Evolutionary conservation across 2,329 filamentous ascomycete species (phyloP).

Genomic region (Venturiaceae sp.): DNA sequence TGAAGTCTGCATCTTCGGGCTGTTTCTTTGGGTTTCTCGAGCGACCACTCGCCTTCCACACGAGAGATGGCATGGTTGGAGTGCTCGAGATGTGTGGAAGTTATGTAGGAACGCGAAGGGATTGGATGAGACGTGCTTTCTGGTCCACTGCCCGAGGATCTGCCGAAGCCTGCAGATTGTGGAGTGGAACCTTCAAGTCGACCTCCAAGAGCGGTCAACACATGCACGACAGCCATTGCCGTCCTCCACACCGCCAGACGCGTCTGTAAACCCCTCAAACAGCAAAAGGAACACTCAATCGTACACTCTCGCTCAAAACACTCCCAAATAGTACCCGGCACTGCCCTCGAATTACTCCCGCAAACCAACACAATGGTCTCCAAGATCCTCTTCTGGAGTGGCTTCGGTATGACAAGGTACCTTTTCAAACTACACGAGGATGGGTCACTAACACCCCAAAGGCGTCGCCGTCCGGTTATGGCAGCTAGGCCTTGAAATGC

Average conservation of each 20-base stretch:
- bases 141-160: no score
- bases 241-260: no score
- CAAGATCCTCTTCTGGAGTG: conserved; percentile 71
- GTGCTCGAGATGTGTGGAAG: neutral
- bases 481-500: conserved; percentile 98
- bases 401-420: conserved; percentile 91
- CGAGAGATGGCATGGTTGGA: conserved; percentile 1
- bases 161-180: no score
- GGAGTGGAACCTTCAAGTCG: no score
- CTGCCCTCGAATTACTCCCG: neutral
- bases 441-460: conserved; percentile 32
- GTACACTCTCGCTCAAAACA: no score
- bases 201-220: no score
- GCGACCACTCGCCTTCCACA: neutral
- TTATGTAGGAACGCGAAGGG: neutral
- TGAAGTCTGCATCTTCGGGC: conserved; percentile 4
- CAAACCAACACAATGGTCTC: conserved; percentile 25
- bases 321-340: no score
- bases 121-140: no score
- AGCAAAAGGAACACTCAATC: no score
- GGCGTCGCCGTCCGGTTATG: conserved; percentile 86
- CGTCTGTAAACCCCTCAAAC: no score
- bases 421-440: conserved; percentile 12
- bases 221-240: no score
- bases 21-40: neutral